Percentiles rank a stretch among this genome's conserved stretches.
Conservation (phyloP, 306 rosid species). For the Chamaecrista fasciculata region DNA sequence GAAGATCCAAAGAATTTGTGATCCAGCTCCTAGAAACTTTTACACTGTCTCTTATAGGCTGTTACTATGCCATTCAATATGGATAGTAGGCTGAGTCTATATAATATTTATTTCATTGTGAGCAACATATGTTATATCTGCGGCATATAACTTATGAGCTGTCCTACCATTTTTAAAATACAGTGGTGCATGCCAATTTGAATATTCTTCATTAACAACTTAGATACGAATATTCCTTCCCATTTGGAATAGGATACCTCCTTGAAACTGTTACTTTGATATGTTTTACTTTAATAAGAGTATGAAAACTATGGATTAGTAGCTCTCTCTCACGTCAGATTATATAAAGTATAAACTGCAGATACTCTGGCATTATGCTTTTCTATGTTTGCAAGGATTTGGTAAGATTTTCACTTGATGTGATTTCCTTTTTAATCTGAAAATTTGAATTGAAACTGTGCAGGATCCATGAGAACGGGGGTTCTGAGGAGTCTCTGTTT, state of each 20-base stretch:
- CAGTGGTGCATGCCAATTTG: neutral
- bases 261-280: neutral
- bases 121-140: neutral
- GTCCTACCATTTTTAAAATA: neutral
- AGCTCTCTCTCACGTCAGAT: neutral
- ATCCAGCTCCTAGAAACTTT: neutral
- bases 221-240: constrained; percentile 20
- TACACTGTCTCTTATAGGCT: neutral
- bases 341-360: constrained; percentile 12
- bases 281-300: neutral
- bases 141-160: neutral
- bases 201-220: constrained; percentile 1
- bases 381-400: constrained; percentile 8
- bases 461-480: constrained; percentile 69
- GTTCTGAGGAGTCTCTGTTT: constrained; percentile 57
- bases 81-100: neutral
- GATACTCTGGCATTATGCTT: constrained; percentile 9
- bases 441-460: constrained; percentile 34
- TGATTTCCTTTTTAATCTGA: constrained; percentile 28
- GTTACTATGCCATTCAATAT: neutral
- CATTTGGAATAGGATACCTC: neutral
- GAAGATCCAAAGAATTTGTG: neutral
- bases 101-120: neutral
- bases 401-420: constrained; percentile 23
- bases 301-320: constrained; percentile 4